Evolutionary conservation across 148 eudicot species (phyloP), one percentile per base, ranked within the genome.

Genomic region (Talinum fruticosum): DNA sequence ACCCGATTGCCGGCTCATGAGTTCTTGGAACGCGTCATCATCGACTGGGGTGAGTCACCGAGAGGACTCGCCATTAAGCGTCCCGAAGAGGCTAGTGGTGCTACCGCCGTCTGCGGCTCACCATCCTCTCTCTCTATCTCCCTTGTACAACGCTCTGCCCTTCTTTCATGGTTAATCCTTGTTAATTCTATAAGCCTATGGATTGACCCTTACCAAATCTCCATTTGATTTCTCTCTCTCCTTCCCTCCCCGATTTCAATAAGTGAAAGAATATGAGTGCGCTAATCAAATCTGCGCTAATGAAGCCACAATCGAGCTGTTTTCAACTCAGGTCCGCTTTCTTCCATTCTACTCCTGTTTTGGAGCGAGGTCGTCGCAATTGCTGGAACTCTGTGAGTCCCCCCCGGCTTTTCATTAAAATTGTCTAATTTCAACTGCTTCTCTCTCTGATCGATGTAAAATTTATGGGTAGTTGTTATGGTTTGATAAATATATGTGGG

Each of bases 291-390:
- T 71, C 84, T 30, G 77, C 83, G 29, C 62, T 84, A 21, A 69
- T 64, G 44, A 83, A 78, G 78, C 82, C 81, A 68, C 78, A 74
- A 69, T 73, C 79, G 24, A 77, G 72, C 67, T 84, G 84, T 21
- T 86, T 84, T 69, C 83, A 87, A 33, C n/a, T 89, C 3, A 83
- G 77, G 80, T 65, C 86, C 18, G 81, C 87, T 23, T 82, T 87
- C 35, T 93, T 93, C 51, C 98, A 91, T 86, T 87, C 92, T 30
- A 87, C 91, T 62, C 83, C 96, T 57, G 73, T 83, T 77, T 82
- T 88, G 70, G 92, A 90, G 45, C 90, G 98, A 34, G 86, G 78
- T 67, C 89, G 92, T 16, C 92, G 94, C 66, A 84, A 85, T 83
- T 71, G 79, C 61, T 86, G 92, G 92, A 86, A 84, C 64, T 54